A percentile compares a stretch with the other conserved stretches of the same genome.
phyloP scores from a whole-genome alignment of 805 yeast species.

The Myxozyma melibiosi region DNA sequence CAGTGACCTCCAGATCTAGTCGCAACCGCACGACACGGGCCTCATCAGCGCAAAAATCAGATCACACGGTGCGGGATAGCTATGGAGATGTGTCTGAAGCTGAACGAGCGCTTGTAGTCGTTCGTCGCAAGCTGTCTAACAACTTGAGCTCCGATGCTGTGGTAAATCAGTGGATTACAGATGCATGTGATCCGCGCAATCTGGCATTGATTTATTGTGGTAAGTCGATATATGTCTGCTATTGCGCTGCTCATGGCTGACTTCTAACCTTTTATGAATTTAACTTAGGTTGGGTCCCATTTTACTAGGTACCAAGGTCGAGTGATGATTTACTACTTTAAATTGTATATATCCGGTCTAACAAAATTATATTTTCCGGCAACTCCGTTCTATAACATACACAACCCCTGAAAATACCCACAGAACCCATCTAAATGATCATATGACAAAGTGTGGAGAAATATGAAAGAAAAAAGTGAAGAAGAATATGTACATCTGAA shows the following conservation, averaged over 20 bases:
- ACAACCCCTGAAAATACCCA: too few relatives aligned
- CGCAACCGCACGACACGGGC: neutral
- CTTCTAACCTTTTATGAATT: neutral
- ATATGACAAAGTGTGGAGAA: too few relatives aligned
- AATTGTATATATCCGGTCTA: too few relatives aligned
- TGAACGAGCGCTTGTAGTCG: slow-evolving; percentile 71
- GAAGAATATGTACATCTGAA: too few relatives aligned
- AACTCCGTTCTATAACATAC: too few relatives aligned
- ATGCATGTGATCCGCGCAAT: slow-evolving; percentile 69
- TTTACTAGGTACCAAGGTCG: slow-evolving; percentile 36
- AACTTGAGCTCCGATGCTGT: slow-evolving; percentile 81
- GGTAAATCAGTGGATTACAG: slow-evolving; percentile 75
- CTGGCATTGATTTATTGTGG: slow-evolving; percentile 78
- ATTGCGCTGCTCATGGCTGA: neutral
- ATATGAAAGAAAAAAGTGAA: too few relatives aligned
- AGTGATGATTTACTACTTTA: too few relatives aligned
- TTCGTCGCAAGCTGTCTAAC: slow-evolving; percentile 68
- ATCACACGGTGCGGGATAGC: neutral
- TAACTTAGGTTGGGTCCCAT: slow-evolving; percentile 43
- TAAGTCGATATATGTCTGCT: slow-evolving; percentile 49
- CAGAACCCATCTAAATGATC: too few relatives aligned
- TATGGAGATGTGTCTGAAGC: slow-evolving; percentile 64
- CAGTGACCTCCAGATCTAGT: too few relatives aligned
- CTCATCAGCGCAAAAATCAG: neutral
- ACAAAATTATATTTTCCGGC: too few relatives aligned